phyloP scores from a whole-genome alignment of 495 filamentous ascomycete genomes.

The Trichoderma asperelloides region DNA sequence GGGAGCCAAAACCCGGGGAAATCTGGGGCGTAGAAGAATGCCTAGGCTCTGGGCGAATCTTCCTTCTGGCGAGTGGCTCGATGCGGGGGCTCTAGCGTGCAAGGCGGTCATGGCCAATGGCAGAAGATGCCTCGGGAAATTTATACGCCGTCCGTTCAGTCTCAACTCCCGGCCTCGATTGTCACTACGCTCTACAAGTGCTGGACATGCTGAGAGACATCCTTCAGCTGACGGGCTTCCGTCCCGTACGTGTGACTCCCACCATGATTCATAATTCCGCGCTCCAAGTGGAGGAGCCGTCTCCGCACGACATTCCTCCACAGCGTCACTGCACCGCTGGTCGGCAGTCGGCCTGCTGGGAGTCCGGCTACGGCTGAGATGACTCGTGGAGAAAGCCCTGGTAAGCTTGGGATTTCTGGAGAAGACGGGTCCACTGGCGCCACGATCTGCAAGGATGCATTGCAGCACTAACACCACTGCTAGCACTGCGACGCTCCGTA shows the following conservation, averaged over 20 bases:
- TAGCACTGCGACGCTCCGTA: neutral
- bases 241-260: neutral
- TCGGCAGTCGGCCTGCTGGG: neutral
- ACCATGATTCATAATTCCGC: too few relatives aligned
- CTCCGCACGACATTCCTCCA: too few relatives aligned
- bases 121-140: constrained; percentile 1
- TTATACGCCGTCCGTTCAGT: neutral
- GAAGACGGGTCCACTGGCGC: neutral
- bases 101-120: neutral
- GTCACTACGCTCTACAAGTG: neutral
- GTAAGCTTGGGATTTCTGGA: neutral
- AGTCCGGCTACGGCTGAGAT: neutral
- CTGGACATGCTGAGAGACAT: too few relatives aligned
- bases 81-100: neutral
- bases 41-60: neutral
- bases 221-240: neutral
- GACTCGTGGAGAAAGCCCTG: neutral
- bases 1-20: constrained; percentile 1
- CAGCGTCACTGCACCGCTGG: neutral
- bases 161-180: neutral
- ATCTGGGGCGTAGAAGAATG: neutral
- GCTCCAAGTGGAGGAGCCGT: too few relatives aligned
- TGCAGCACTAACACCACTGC: neutral
- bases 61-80: neutral
- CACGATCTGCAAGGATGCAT: constrained; percentile 1